These are phyloP conservation scores for Clausena lansium DNA, from an alignment of 345 rosid genomes.

Conservation along the genomic window DNA sequence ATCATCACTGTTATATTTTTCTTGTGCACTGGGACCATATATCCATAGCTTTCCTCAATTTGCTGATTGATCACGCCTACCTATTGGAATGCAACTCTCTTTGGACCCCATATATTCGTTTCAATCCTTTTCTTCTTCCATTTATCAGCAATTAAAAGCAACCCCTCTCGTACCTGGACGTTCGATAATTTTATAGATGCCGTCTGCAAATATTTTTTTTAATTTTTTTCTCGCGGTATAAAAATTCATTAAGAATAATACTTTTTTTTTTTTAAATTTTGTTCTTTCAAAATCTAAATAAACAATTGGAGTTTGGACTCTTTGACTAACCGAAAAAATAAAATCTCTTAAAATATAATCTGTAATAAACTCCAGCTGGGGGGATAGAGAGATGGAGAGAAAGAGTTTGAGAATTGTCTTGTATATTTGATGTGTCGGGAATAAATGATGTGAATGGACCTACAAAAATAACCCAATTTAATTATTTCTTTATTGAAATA, in stretches of 20 bases:
- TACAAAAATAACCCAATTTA: slow-evolving; percentile 13
- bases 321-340: too few species aligned
- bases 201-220: too few species aligned
- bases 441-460: slow-evolving; percentile 44
- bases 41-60: background rate
- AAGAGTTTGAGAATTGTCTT: slow-evolving; percentile 27
- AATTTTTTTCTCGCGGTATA: too few species aligned
- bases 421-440: slow-evolving; percentile 43
- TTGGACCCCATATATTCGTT: background rate
- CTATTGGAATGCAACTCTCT: background rate
- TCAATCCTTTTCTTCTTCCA: background rate
- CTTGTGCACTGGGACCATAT: background rate
- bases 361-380: background rate
- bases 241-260: too few species aligned
- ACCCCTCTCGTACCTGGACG: background rate
- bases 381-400: background rate
- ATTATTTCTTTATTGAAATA: background rate
- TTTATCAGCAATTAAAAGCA: background rate
- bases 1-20: background rate
- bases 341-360: too few species aligned
- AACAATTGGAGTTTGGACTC: too few species aligned
- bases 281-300: too few species aligned
- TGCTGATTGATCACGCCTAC: background rate
- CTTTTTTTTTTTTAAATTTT: too few species aligned
- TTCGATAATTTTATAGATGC: too few species aligned